A percentile compares a stretch with the other conserved stretches of the same genome.
Conservation (phyloP, 2,329 filamentous ascomycete genomes). For the Diplodia seriata region DNA sequence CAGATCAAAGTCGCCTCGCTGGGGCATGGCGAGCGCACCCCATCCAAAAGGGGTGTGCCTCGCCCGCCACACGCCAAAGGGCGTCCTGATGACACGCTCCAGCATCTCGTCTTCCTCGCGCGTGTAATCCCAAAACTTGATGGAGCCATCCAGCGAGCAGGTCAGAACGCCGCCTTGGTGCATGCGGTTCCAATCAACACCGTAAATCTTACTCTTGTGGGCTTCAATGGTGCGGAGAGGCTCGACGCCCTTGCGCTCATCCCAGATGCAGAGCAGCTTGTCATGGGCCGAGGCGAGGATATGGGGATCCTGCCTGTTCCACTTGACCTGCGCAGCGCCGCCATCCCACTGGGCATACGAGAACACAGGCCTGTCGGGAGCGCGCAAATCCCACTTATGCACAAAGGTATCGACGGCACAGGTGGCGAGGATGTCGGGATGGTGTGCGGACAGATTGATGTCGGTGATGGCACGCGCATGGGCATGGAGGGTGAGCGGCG, state of each 20-base stretch:
- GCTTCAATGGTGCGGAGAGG: slow-evolving; percentile 86
- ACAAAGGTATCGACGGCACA: slow-evolving; percentile 94
- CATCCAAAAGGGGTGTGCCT: slow-evolving; percentile 89
- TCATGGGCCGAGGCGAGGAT: slow-evolving; percentile 92
- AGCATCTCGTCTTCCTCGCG: slow-evolving; percentile 60
- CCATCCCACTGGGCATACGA: slow-evolving; percentile 70
- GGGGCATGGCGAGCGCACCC: slow-evolving; percentile 88
- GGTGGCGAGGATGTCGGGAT: slow-evolving; percentile 86
- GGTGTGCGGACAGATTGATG: slow-evolving; percentile 93
- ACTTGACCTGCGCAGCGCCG: slow-evolving; percentile 93
- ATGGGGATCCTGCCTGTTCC: slow-evolving; percentile 85
- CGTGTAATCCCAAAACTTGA: slow-evolving; percentile 90
- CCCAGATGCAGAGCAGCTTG: slow-evolving; percentile 87
- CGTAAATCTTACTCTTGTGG: slow-evolving; percentile 92
- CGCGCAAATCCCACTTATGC: slow-evolving; percentile 87
- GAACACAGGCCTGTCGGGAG: slow-evolving; percentile 73
- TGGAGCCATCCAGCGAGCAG: slow-evolving; percentile 88
- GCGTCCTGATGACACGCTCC: slow-evolving; percentile 75
- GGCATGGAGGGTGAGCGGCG: slow-evolving; percentile 71
- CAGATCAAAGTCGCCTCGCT: slow-evolving; percentile 82
- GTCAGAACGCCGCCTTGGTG: slow-evolving; percentile 76
- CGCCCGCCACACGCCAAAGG: slow-evolving; percentile 89
- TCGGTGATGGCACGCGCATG: slow-evolving; percentile 91
- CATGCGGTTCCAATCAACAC: slow-evolving; percentile 90
- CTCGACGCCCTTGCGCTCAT: slow-evolving; percentile 77